These are phyloP conservation scores for Backusella parvicylindrica DNA, from an alignment of 192 early-diverging fungal genomes.

Conservation along the genomic window DNA sequence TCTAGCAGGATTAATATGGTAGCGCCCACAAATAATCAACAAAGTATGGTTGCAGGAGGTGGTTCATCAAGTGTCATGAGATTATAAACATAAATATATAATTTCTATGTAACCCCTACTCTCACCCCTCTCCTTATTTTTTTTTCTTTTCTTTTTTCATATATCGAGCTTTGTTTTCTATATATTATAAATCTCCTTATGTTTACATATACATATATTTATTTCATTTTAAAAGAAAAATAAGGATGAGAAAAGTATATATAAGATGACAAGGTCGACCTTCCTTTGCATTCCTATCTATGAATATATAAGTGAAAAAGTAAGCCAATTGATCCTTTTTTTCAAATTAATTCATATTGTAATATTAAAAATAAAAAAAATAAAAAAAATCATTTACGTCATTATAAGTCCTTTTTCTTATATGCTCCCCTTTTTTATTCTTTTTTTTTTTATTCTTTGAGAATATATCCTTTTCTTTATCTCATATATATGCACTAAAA, in stretches of 20 bases:
- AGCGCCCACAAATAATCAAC: conserved; percentile 1
- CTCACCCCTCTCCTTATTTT: neutral
- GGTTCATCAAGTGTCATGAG: conserved; percentile 11
- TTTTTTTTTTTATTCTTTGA: no score
- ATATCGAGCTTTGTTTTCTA: neutral
- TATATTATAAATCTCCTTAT: neutral
- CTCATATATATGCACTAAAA: neutral
- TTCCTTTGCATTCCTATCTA: neutral
- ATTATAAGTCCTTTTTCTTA: neutral
- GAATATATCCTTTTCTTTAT: neutral
- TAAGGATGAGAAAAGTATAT: neutral
- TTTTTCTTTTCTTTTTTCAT: neutral
- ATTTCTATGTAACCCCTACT: neutral
- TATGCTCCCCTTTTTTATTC: neutral
- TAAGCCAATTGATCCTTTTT: neutral
- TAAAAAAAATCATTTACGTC: neutral
- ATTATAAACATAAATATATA: conserved; percentile 4
- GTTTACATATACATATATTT: neutral
- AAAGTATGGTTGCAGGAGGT: conserved; percentile 6
- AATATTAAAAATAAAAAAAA: conserved; percentile 1
- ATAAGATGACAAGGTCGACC: neutral
- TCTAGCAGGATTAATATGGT: conserved; percentile 1
- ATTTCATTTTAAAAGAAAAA: neutral
- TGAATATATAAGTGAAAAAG: neutral
- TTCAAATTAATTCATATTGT: neutral